Evolutionary conservation across 345 rosid genomes (phyloP).

Genomic region (Heritiera fomes): DNA sequence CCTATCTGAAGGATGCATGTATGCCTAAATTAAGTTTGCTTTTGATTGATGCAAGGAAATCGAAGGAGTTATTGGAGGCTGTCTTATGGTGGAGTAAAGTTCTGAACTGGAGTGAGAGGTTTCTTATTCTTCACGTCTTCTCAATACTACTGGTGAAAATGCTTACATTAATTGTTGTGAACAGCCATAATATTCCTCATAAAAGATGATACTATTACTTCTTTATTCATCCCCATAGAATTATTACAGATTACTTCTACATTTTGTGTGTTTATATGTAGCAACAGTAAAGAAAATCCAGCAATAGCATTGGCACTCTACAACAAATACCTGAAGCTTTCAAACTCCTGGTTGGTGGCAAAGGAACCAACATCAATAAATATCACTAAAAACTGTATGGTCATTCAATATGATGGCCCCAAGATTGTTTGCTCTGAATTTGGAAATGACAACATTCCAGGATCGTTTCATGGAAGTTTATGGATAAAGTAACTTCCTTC

Average conservation of each 20-base stretch:
- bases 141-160: not conserved
- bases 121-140: not conserved
- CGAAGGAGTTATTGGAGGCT: slow-evolving; percentile 29
- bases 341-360: slow-evolving; percentile 38
- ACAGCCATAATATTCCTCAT: not conserved
- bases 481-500: slow-evolving; percentile 43
- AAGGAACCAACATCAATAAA: slow-evolving; percentile 15
- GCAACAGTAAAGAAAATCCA: slow-evolving; percentile 27
- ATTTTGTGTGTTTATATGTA: not conserved
- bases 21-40: slow-evolving; percentile 37
- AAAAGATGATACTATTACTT: not conserved
- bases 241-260: not conserved
- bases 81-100: slow-evolving; percentile 46
- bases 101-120: slow-evolving; percentile 39
- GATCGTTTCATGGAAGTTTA: slow-evolving; percentile 23
- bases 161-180: not conserved
- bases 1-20: slow-evolving; percentile 38
- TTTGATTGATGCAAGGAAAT: slow-evolving; percentile 36
- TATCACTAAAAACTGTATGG: not conserved
- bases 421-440: slow-evolving; percentile 28
- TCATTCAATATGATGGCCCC: slow-evolving; percentile 39
- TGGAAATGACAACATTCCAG: slow-evolving; percentile 5
- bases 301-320: slow-evolving; percentile 40
- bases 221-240: not conserved
- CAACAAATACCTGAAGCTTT: slow-evolving; percentile 34